phyloP scores from a whole-genome alignment of 1,284 basidiomycete species.

The Ceratobasidium sp. region DNA sequence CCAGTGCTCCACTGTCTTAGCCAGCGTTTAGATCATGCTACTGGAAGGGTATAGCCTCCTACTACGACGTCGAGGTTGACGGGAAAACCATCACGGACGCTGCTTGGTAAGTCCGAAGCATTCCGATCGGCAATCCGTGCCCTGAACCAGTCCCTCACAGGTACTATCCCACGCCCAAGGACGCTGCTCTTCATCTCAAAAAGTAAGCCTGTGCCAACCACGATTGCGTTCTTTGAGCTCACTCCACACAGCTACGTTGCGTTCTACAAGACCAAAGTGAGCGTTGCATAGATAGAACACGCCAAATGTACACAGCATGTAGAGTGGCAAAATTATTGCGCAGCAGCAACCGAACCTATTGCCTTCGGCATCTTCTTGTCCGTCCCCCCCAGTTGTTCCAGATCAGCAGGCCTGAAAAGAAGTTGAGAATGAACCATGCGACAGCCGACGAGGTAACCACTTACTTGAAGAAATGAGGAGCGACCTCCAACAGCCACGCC shows the following conservation, averaged over 20 bases:
- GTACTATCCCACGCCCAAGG: conserved; percentile 65
- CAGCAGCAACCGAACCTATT: conserved; percentile 44
- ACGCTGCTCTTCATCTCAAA: conserved; percentile 63
- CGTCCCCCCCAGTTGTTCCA: conserved; percentile 80
- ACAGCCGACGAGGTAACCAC: conserved; percentile 8
- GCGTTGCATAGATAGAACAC: conserved; percentile 40
- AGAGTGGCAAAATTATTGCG: conserved; percentile 7
- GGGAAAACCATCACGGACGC: conserved; percentile 61
- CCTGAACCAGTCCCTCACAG: conserved; percentile 50
- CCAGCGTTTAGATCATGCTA: background rate
- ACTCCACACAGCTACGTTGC: conserved; percentile 46
- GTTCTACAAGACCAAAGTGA: conserved; percentile 51
- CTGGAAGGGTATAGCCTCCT: conserved; percentile 56
- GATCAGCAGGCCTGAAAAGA: conserved; percentile 60
- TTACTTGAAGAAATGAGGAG: conserved; percentile 91
- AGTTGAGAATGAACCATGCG: conserved; percentile 26
- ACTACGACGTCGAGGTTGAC: conserved; percentile 62
- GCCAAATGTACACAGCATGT: background rate
- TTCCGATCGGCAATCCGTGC: background rate
- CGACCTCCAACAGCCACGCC: conserved; percentile 91
- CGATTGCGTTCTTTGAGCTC: conserved; percentile 31
- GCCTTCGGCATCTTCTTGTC: conserved; percentile 91
- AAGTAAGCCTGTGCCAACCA: conserved; percentile 52
- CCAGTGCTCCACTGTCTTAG: background rate
- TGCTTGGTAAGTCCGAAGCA: conserved; percentile 60